phyloP scores from a whole-genome alignment of 75 land plant genomes.

The Adiantum capillusveneris region DNA sequence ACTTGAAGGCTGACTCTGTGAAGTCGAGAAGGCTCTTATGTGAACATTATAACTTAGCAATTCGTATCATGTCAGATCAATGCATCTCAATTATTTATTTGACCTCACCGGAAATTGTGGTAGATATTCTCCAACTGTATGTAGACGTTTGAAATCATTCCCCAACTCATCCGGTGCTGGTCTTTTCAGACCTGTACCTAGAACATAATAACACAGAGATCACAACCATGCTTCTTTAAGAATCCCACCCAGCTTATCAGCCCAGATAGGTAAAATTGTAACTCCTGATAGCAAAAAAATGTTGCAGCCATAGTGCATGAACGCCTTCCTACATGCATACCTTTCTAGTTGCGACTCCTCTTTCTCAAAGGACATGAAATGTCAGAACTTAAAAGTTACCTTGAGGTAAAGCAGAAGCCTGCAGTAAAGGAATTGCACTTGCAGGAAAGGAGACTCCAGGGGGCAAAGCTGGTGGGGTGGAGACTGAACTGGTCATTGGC shows the following conservation, averaged over 20 bases:
- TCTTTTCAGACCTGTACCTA: conserved; percentile 10
- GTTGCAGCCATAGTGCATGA: too few species aligned
- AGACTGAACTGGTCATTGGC: neutral
- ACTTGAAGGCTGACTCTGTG: neutral
- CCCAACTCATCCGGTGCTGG: conserved; percentile 6
- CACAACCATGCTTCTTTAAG: too few species aligned
- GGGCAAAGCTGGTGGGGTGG: neutral
- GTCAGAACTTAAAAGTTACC: too few species aligned
- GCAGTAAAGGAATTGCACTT: neutral
- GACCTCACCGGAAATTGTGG: conserved; percentile 1
- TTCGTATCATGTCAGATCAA: too few species aligned
- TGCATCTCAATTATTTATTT: neutral
- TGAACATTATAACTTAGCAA: too few species aligned
- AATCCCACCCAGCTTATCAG: too few species aligned
- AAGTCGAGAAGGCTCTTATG: too few species aligned
- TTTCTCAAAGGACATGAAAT: too few species aligned
- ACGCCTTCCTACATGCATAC: too few species aligned
- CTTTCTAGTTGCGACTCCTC: too few species aligned
- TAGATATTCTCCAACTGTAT: neutral
- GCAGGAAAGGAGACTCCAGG: neutral
- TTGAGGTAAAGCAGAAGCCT: neutral
- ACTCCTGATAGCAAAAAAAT: too few species aligned
- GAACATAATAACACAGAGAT: neutral
- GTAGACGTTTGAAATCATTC: conserved; percentile 6
- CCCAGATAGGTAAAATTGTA: too few species aligned